Base-by-base conservation (phyloP, 768 basidiomycete species). In the Lactarius pseudohatsudake region DNA sequence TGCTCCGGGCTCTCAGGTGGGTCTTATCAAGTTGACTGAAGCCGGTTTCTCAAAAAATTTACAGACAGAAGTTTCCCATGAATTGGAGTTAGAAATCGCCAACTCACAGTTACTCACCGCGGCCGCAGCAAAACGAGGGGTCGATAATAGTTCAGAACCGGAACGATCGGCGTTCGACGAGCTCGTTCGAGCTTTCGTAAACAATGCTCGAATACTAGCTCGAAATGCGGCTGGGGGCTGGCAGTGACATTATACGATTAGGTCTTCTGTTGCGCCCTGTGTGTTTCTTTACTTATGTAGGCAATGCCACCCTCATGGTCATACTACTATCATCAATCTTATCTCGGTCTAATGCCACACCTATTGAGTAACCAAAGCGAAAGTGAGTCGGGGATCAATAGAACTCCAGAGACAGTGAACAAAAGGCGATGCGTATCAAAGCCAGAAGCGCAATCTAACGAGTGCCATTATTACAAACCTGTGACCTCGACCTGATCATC, bases 151-250 rank as follows among this genome's bases (percentile, higher is more conserved):
- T 66, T 76, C 83, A 34, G 89, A 90, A 75, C 78, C 78, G 72
- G 93, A 91, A 72, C 84, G 85, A 30, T 83, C 80, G 68, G 87
- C 87, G 7, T 98, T 95, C 74, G 93, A 98, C 74, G 92, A 97
- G 74, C 85, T 97, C 65, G 87, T 99, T 54, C 87, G 92, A 57
- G 92, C 91, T 16, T 92, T 97, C 70, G 87, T 99, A 59, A 97
- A 98, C 73, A 96, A 97, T 70, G 87, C 92, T 4, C 83, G 97
- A 68, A 94, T 97, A 77, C 76, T 98, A 57, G 88, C 89, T 61
- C 85, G 92, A 71, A 97, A 96, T 76, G 84, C 85, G 6, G 79
- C 69, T 13, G 85, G 81, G n/a, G 78, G 78, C 32, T 85, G 81
- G 83, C 77, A 78, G 64, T 80, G 62, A 61, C 41, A n/a, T 36